Evolutionary conservation across 345 rosid species (phyloP).

Genomic region (Camelina neglecta): DNA sequence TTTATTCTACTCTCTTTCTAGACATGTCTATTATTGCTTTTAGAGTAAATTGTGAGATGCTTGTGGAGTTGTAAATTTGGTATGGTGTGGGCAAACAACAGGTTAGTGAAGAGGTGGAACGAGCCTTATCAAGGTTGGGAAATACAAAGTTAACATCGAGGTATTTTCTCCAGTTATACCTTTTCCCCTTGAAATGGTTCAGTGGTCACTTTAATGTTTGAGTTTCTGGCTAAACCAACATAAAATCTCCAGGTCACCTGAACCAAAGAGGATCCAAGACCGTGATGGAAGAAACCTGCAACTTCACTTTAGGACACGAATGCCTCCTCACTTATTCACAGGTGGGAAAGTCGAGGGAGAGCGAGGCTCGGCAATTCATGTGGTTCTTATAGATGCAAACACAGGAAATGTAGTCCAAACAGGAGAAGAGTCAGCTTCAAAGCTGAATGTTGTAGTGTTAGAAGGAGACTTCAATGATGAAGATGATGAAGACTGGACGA

Average conservation of each 20-base stretch:
- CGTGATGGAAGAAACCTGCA: constrained; percentile 66
- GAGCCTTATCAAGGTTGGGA: constrained; percentile 77
- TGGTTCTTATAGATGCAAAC: constrained; percentile 64
- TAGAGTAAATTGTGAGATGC: constrained; percentile 1
- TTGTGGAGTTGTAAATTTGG: constrained; percentile 13
- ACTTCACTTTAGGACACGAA: constrained; percentile 79
- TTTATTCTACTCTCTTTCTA: neutral
- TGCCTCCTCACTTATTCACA: constrained; percentile 94
- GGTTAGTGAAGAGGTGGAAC: constrained; percentile 97
- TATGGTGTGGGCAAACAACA: constrained; percentile 42
- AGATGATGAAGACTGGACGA: constrained; percentile 65
- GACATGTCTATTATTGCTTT: neutral
- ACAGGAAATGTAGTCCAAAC: constrained; percentile 66
- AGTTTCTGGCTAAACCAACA: constrained; percentile 2
- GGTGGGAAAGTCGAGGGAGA: constrained; percentile 95
- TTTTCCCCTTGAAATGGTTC: constrained; percentile 1
- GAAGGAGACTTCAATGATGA: constrained; percentile 89
- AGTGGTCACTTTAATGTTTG: neutral
- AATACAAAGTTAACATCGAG: constrained; percentile 58
- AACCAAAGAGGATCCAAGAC: constrained; percentile 62
- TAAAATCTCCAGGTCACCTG: constrained; percentile 53
- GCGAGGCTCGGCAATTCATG: constrained; percentile 81
- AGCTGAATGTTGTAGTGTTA: constrained; percentile 73
- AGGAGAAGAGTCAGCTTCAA: constrained; percentile 72
- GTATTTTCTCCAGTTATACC: constrained; percentile 42